Percentiles rank a stretch among this genome's conserved stretches.
Conservation (phyloP, 192 early-diverging fungal species). For the Coemansia sp. region DNA sequence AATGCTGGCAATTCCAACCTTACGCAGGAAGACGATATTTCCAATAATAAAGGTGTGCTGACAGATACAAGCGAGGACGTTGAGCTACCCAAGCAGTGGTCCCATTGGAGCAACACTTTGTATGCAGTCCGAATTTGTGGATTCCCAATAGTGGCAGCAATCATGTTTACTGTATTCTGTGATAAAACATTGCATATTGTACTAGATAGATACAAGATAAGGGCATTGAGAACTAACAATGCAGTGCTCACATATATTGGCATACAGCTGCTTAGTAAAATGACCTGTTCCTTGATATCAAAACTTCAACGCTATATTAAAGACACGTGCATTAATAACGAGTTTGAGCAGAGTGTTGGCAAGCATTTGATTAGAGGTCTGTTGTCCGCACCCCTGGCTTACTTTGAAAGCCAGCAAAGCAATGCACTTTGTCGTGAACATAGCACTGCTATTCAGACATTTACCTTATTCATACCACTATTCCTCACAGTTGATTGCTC, state of each 20-base stretch:
- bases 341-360: background rate
- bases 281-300: background rate
- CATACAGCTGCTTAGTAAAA: background rate
- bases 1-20: background rate
- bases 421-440: background rate
- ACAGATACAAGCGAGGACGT: background rate
- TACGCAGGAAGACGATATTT: background rate
- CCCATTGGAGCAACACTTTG: slow-evolving; percentile 58
- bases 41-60: background rate
- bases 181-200: background rate
- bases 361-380: background rate
- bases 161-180: background rate
- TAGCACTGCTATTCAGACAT: background rate
- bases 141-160: background rate
- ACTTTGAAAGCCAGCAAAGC: background rate
- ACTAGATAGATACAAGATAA: background rate
- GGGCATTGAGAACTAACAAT: background rate
- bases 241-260: background rate
- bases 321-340: background rate
- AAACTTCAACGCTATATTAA: background rate
- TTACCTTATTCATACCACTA: background rate
- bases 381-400: background rate
- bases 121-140: slow-evolving; percentile 22
- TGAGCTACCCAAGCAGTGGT: background rate
- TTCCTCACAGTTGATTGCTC: background rate